Evolutionary conservation across 1,284 basidiomycete species (phyloP).

Genomic region (Pseudozyma pruni): DNA sequence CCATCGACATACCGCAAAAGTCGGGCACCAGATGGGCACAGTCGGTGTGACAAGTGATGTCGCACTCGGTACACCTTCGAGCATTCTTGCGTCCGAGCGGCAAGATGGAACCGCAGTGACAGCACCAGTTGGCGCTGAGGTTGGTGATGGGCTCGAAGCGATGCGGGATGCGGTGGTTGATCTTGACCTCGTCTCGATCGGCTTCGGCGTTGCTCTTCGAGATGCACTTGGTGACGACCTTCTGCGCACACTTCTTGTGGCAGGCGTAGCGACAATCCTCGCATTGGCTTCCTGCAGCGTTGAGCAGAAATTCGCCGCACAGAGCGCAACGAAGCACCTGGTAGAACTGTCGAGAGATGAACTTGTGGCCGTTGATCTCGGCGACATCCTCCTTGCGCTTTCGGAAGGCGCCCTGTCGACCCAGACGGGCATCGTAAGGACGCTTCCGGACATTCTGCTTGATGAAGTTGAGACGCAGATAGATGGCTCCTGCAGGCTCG

Average conservation of each 20-base stretch:
- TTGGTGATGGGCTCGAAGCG: constrained; percentile 97
- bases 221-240: constrained; percentile 99
- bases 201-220: constrained; percentile 90
- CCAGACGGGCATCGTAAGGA: constrained; percentile 85
- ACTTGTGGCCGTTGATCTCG: constrained; percentile 99
- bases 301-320: constrained; percentile 96
- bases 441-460: constrained; percentile 80
- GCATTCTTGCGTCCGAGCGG: constrained; percentile 97
- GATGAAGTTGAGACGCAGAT: constrained; percentile 61
- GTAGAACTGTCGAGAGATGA: constrained; percentile 96
- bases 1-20: constrained; percentile 99
- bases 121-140: constrained; percentile 98
- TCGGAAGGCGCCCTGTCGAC: constrained; percentile 95
- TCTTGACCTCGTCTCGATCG: constrained; percentile 96
- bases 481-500: constrained; percentile 94
- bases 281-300: constrained; percentile 97
- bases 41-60: constrained; percentile 95
- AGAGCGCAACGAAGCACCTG: constrained; percentile 95
- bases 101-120: constrained; percentile 94
- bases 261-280: constrained; percentile 99
- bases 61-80: constrained; percentile 93
- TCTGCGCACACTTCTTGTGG: constrained; percentile 97
- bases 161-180: constrained; percentile 99
- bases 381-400: constrained; percentile 98
- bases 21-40: constrained; percentile 98